Evolutionary conservation across 768 basidiomycete species (phyloP).

Genomic region (Cubamyces sp.): DNA sequence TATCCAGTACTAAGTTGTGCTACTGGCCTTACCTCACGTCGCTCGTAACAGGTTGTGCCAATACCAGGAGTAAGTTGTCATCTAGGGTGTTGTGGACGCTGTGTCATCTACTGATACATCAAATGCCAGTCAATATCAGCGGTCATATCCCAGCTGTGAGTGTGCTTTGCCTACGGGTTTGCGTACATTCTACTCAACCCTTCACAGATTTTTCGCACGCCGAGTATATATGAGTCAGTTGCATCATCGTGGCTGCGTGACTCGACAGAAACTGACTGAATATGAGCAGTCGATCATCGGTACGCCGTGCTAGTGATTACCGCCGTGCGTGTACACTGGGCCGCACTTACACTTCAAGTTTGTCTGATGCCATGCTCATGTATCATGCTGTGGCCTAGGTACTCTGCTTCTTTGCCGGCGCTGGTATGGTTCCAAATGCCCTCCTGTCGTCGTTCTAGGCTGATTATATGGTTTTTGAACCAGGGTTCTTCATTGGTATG

Average conservation of each 20-base stretch:
- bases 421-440: neutral
- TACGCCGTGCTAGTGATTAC: neutral
- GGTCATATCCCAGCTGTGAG: slow-evolving; percentile 6
- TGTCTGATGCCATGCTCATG: neutral
- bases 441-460: too few relatives aligned
- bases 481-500: neutral
- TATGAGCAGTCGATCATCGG: neutral
- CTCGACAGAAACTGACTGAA: too few relatives aligned
- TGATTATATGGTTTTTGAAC: neutral
- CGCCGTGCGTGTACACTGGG: too few relatives aligned
- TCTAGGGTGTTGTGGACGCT: too few relatives aligned
- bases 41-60: too few relatives aligned
- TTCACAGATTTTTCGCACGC: slow-evolving; percentile 9
- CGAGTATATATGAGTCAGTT: slow-evolving; percentile 8
- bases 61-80: too few relatives aligned
- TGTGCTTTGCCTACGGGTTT: neutral
- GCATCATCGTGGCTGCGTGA: too few relatives aligned
- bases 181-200: neutral
- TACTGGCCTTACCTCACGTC: too few relatives aligned
- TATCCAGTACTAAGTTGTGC: too few relatives aligned
- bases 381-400: neutral
- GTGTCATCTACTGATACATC: too few relatives aligned
- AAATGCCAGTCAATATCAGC: neutral
- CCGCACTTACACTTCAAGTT: neutral
- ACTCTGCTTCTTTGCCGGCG: neutral